Conservation (phyloP, 768 basidiomycete species). For the Lactifluus volemus region DNA sequence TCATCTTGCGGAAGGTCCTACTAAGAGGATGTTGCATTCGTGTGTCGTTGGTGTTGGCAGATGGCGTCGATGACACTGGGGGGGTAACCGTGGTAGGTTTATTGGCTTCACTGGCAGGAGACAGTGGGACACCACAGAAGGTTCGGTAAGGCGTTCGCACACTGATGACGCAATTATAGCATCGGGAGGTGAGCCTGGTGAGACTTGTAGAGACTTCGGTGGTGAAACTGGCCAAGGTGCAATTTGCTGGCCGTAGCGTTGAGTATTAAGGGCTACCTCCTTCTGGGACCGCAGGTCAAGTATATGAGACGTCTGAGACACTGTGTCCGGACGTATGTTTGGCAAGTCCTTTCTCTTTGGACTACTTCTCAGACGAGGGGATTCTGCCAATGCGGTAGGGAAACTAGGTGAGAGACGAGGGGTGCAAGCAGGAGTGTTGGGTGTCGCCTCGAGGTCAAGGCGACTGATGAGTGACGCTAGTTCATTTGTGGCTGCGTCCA, state of each 20-base stretch:
- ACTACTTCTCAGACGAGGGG: slow-evolving; percentile 26
- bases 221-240: slow-evolving; percentile 51
- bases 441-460: slow-evolving; percentile 78
- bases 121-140: not conserved
- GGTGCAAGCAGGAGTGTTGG: slow-evolving; percentile 38
- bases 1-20: slow-evolving; percentile 13
- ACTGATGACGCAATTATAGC: not conserved
- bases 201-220: slow-evolving; percentile 29
- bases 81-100: not conserved
- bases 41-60: not conserved
- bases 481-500: slow-evolving; percentile 77
- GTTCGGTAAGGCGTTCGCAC: not conserved
- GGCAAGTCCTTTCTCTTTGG: slow-evolving; percentile 27
- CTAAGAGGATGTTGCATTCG: not conserved
- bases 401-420: no score
- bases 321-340: slow-evolving; percentile 30
- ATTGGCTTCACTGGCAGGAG: not conserved
- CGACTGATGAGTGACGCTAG: slow-evolving; percentile 68
- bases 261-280: slow-evolving; percentile 7
- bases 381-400: no score
- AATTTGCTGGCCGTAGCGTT: slow-evolving; percentile 43
- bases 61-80: not conserved
- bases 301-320: slow-evolving; percentile 41
- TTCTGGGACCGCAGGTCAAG: slow-evolving; percentile 37
- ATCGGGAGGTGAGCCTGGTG: slow-evolving; percentile 15